These are phyloP conservation scores for Bathelium albidoporum DNA, from an alignment of 495 filamentous ascomycete genomes.

Conservation along the genomic window DNA sequence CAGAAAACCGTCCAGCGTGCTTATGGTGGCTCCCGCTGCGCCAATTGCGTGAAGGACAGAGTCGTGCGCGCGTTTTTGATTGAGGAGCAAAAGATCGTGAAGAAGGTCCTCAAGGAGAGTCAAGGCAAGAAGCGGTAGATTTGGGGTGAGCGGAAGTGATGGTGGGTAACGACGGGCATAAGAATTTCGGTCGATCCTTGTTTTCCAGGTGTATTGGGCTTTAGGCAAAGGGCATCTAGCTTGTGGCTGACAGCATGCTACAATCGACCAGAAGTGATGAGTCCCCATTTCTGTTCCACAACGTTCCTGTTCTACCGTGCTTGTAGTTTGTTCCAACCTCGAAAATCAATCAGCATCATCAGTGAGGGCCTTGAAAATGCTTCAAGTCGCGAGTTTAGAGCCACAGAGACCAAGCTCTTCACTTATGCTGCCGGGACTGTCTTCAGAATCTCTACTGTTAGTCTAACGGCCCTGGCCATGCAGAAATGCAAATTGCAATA, in stretches of 20 bases:
- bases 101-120: slow-evolving; percentile 97
- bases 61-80: slow-evolving; percentile 96
- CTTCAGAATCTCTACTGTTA: too few species aligned
- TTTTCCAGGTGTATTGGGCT: not conserved
- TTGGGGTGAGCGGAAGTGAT: not conserved
- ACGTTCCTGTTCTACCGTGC: too few species aligned
- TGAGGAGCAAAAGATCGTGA: slow-evolving; percentile 99
- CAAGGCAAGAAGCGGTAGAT: slow-evolving; percentile 68
- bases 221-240: not conserved
- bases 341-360: too few species aligned
- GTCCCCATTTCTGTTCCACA: not conserved
- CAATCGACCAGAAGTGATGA: not conserved
- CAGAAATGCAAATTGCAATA: too few species aligned
- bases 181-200: not conserved
- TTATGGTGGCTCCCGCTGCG: slow-evolving; percentile 95
- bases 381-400: too few species aligned
- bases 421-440: too few species aligned
- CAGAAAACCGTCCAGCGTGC: slow-evolving; percentile 98
- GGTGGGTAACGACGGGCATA: not conserved
- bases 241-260: not conserved
- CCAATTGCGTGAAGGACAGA: slow-evolving; percentile 96
- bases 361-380: too few species aligned
- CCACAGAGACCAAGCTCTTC: too few species aligned
- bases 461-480: too few species aligned
- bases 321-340: too few species aligned